phyloP scores from a whole-genome alignment of 2,329 filamentous ascomycete genomes.

The Venturia oleaginea region DNA sequence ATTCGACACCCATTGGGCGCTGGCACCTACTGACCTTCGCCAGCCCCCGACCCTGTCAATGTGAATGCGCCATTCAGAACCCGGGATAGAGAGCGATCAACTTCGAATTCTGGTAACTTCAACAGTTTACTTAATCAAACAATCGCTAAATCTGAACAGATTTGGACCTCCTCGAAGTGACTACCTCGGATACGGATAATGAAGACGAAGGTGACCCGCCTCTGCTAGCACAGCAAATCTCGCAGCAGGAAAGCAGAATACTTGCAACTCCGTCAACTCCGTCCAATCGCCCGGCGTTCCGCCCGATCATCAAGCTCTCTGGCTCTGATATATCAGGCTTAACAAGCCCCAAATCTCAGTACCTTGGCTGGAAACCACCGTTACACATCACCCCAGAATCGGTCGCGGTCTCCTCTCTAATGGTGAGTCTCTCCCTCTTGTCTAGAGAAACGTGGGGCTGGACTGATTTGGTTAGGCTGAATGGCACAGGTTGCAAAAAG shows the following conservation, averaged over 20 bases:
- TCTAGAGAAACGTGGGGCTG: background rate
- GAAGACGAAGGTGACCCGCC: background rate
- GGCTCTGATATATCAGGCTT: constrained; percentile 5
- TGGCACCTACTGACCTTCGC: background rate
- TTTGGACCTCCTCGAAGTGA: background rate
- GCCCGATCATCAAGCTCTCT: background rate
- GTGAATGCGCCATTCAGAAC: background rate
- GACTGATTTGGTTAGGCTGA: constrained; percentile 13
- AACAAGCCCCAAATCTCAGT: constrained; percentile 21
- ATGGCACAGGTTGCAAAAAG: constrained; percentile 6
- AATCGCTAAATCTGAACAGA: background rate
- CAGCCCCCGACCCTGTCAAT: background rate
- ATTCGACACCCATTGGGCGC: background rate
- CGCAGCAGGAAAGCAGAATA: background rate
- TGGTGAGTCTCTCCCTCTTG: background rate
- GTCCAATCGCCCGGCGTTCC: background rate
- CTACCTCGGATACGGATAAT: background rate
- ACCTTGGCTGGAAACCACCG: constrained; percentile 18
- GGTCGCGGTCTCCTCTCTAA: constrained; percentile 6
- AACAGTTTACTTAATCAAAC: background rate
- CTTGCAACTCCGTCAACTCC: background rate
- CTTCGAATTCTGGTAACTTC: background rate
- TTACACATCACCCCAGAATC: constrained; percentile 22
- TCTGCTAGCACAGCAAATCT: background rate
- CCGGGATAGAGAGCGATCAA: background rate